A percentile compares a stretch with the other conserved stretches of the same genome.
These are phyloP conservation scores for Dianthus caryophyllus DNA, from an alignment of 148 eudicot genomes.

Conservation along the genomic window DNA sequence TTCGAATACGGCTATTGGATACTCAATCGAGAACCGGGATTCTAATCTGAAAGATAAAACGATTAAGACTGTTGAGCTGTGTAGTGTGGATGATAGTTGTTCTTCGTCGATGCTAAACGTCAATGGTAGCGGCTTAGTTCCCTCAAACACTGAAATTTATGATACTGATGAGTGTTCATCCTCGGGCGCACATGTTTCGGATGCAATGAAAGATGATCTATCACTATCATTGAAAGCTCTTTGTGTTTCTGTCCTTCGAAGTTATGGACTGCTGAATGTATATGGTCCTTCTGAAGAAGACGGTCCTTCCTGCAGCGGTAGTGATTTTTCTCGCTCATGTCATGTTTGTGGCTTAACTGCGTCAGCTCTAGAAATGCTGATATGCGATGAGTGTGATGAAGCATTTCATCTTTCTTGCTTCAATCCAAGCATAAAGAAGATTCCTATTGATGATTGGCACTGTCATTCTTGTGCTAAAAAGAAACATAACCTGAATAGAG, in stretches of 20 bases:
- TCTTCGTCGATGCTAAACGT: conserved; percentile 71
- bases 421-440: conserved; percentile 37
- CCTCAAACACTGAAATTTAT: conserved; percentile 53
- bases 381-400: conserved; percentile 83
- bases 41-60: conserved; percentile 34
- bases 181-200: conserved; percentile 49
- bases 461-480: conserved; percentile 72
- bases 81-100: conserved; percentile 64
- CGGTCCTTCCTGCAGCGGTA: conserved; percentile 25
- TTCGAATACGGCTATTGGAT: conserved; percentile 35
- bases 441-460: conserved; percentile 72
- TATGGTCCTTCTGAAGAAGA: conserved; percentile 25
- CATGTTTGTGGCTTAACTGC: conserved; percentile 49
- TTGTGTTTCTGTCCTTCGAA: conserved; percentile 58
- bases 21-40: conserved; percentile 31
- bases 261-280: conserved; percentile 40
- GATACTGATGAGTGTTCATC: conserved; percentile 87
- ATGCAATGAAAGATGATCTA: conserved; percentile 33
- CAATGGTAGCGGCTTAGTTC: conserved; percentile 42
- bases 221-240: conserved; percentile 50
- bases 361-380: conserved; percentile 48
- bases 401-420: conserved; percentile 79
- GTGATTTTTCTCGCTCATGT: conserved; percentile 41
- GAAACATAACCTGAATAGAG: conserved; percentile 50
- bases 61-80: conserved; percentile 29